phyloP scores from a whole-genome alignment of 1,284 basidiomycete species.

The Cystobasidium slooffiae region DNA sequence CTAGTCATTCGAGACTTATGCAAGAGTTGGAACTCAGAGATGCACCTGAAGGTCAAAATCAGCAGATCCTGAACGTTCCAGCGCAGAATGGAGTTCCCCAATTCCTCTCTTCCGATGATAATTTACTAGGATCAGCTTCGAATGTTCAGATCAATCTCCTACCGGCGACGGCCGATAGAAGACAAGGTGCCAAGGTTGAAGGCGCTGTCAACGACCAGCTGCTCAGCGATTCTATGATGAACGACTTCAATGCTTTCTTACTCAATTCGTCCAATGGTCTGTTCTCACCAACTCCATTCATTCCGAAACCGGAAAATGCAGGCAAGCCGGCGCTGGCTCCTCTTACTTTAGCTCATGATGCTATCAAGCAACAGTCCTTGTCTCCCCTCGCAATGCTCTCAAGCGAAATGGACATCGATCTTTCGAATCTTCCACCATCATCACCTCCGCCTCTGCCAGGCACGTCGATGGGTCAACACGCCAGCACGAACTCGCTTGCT shows the following conservation, averaged over 20 bases:
- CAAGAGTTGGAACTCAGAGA: slow-evolving; percentile 5
- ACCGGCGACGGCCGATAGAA: slow-evolving; percentile 31
- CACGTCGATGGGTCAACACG: slow-evolving; percentile 1
- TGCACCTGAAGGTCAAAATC: not conserved
- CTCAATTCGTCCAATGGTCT: slow-evolving; percentile 24
- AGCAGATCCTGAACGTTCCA: slow-evolving; percentile 1
- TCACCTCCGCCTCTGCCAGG: slow-evolving; percentile 38
- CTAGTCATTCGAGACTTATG: slow-evolving; percentile 29
- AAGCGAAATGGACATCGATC: slow-evolving; percentile 35
- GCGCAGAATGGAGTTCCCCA: not conserved
- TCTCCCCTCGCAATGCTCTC: slow-evolving; percentile 14
- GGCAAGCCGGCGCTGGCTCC: slow-evolving; percentile 19
- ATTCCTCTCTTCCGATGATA: slow-evolving; percentile 38
- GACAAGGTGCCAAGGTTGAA: slow-evolving; percentile 9
- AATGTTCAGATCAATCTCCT: slow-evolving; percentile 37
- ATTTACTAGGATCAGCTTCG: slow-evolving; percentile 19
- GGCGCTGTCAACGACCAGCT: slow-evolving; percentile 12
- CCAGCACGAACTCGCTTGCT: slow-evolving; percentile 19
- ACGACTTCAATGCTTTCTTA: slow-evolving; percentile 36
- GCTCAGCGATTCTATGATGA: slow-evolving; percentile 32
- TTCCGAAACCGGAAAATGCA: not conserved
- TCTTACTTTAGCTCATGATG: not conserved
- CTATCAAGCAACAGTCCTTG: slow-evolving; percentile 16
- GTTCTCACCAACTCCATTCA: slow-evolving; percentile 36
- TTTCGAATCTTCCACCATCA: slow-evolving; percentile 38